These are phyloP conservation scores for Pestalotiopsis sp. DNA, from an alignment of 2,329 filamentous ascomycete species.

Conservation along the genomic window DNA sequence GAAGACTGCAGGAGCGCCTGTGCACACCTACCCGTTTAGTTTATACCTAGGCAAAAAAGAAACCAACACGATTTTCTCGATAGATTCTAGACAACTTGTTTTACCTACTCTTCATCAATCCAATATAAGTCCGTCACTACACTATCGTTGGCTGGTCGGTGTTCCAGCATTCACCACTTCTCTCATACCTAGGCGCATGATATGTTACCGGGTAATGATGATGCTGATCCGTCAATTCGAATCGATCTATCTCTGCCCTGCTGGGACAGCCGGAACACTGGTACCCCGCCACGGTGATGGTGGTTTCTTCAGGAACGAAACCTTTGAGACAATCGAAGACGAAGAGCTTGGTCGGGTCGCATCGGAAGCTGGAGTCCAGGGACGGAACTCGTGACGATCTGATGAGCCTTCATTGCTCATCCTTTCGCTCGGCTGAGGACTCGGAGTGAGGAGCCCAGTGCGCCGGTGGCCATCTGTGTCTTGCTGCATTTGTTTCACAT, in stretches of 20 bases:
- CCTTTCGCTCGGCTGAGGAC: not conserved
- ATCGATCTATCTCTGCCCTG: not conserved
- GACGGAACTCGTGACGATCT: not conserved
- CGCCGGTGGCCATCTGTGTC: not conserved
- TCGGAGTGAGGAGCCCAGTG: not conserved
- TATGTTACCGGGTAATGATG: not conserved
- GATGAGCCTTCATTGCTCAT: not conserved
- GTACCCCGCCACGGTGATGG: not conserved
- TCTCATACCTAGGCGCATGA: not conserved
- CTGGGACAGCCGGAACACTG: not conserved
- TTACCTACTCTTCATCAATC: no score
- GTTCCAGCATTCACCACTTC: not conserved
- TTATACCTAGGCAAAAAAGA: no score
- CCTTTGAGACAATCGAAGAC: not conserved
- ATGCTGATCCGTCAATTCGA: not conserved
- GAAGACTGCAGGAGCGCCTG: not conserved
- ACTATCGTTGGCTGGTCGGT: no score
- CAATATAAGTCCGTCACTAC: no score
- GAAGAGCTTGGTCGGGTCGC: not conserved
- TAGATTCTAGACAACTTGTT: no score
- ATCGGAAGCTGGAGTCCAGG: not conserved
- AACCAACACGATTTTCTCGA: no score
- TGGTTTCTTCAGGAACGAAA: not conserved
- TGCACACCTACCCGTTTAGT: no score
- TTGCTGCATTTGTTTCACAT: not conserved